Percentiles rank a stretch among this genome's conserved stretches.
Conservation (phyloP, 1,139 yeast genomes). For the Magnusiomyces suaveolens region DNA sequence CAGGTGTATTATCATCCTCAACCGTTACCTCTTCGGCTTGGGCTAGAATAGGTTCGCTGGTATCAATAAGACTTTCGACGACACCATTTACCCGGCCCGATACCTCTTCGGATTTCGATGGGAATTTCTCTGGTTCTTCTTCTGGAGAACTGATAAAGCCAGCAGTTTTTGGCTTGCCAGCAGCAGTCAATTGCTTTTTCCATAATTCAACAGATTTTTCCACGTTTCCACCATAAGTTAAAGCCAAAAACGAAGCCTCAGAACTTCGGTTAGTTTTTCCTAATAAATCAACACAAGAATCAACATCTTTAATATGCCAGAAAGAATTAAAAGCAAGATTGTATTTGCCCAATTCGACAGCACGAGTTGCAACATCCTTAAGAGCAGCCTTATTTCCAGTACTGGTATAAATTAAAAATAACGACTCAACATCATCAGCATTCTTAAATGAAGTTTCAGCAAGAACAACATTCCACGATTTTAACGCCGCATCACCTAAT, state of each 20-base stretch:
- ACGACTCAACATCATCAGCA: slow-evolving; percentile 74
- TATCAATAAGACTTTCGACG: slow-evolving; percentile 23
- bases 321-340: slow-evolving; percentile 88
- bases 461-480: slow-evolving; percentile 66
- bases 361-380: slow-evolving; percentile 46
- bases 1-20: too few species aligned
- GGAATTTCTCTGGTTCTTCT: slow-evolving; percentile 27
- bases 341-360: slow-evolving; percentile 64
- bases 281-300: slow-evolving; percentile 56
- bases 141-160: slow-evolving; percentile 31
- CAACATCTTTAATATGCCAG: slow-evolving; percentile 74
- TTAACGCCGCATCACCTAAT: slow-evolving; percentile 78
- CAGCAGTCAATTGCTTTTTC: slow-evolving; percentile 47
- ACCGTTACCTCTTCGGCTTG: too few species aligned
- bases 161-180: slow-evolving; percentile 51
- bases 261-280: slow-evolving; percentile 60
- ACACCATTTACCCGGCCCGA: slow-evolving; percentile 13
- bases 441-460: slow-evolving; percentile 75
- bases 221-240: slow-evolving; percentile 56
- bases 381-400: slow-evolving; percentile 60
- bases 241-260: slow-evolving; percentile 77
- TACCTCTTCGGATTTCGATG: slow-evolving; percentile 27
- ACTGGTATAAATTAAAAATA: slow-evolving; percentile 74
- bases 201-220: slow-evolving; percentile 48
- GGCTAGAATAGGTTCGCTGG: slow-evolving; percentile 18